A percentile compares a stretch with the other conserved stretches of the same genome.
phyloP scores from a whole-genome alignment of 169 alveolate genomes.

The Hammondia hammondi region DNA sequence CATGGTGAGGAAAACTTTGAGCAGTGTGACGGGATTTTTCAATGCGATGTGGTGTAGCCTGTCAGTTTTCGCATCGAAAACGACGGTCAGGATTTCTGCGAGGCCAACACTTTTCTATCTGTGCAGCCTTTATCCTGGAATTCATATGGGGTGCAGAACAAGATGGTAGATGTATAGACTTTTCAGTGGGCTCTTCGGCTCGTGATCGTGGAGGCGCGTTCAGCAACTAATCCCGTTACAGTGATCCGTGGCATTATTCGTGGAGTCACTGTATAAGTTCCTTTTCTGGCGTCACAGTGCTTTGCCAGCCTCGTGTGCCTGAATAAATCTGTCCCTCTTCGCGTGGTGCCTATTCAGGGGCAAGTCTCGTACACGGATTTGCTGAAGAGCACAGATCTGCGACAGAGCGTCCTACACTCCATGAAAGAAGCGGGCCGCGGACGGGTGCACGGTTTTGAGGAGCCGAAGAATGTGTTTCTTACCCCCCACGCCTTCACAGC shows the following conservation, averaged over 20 bases:
- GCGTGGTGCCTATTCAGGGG: neutral
- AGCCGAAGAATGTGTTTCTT: constrained; percentile 3
- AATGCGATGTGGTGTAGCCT: too few relatives aligned
- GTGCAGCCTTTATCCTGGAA: too few relatives aligned
- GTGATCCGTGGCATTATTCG: neutral
- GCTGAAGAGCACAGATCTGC: neutral
- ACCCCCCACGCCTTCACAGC: constrained; percentile 47
- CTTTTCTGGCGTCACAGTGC: neutral
- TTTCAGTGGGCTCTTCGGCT: too few relatives aligned
- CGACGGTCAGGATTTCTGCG: too few relatives aligned
- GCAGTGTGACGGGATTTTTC: too few relatives aligned
- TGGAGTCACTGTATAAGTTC: neutral
- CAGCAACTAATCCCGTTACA: too few relatives aligned
- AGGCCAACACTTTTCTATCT: too few relatives aligned
- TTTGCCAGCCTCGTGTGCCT: neutral
- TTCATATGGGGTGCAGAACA: too few relatives aligned
- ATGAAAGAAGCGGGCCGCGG: constrained; percentile 1
- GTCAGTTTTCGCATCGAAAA: too few relatives aligned
- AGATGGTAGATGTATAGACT: too few relatives aligned
- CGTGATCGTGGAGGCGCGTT: too few relatives aligned
- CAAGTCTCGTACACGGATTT: neutral
- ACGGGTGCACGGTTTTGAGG: constrained; percentile 37
- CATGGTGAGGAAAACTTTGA: neutral
- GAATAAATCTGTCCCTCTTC: too few relatives aligned
- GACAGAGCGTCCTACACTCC: constrained; percentile 16